A percentile compares a stretch with the other conserved stretches of the same genome.
Evolutionary conservation across 2,329 filamentous ascomycete species (phyloP).

Genomic region (Apiospora hydei): DNA sequence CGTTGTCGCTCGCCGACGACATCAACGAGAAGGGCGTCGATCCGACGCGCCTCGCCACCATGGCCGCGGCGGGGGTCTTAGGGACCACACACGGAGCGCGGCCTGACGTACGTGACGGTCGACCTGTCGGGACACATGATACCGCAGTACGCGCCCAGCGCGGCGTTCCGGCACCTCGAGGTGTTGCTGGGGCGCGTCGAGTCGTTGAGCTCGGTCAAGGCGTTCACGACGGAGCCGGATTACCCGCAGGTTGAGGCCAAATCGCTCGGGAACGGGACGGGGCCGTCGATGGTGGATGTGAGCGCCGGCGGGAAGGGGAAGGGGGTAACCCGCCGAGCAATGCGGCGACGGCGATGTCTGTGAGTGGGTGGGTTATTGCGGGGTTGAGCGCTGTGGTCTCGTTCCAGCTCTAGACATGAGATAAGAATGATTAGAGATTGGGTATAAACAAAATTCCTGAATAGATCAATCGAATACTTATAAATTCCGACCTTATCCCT

Average conservation of each 20-base stretch:
- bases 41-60: constrained; percentile 39
- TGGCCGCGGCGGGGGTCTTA: constrained; percentile 70
- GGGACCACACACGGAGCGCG: constrained; percentile 78
- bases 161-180: constrained; percentile 76
- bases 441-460: neutral
- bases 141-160: constrained; percentile 72
- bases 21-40: constrained; percentile 33
- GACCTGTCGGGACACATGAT: constrained; percentile 71
- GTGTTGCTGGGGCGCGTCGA: constrained; percentile 75
- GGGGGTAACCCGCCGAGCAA: neutral
- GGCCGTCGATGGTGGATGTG: constrained; percentile 31
- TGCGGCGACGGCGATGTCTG: neutral
- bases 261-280: constrained; percentile 40
- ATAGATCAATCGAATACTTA: neutral
- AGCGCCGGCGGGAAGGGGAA: neutral
- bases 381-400: neutral
- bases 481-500: neutral
- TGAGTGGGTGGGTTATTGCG: neutral
- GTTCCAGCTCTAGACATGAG: neutral
- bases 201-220: constrained; percentile 36
- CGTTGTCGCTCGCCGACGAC: constrained; percentile 44
- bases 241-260: constrained; percentile 37
- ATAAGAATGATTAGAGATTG: neutral
- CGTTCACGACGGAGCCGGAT: constrained; percentile 38
- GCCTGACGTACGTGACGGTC: constrained; percentile 69